phyloP scores from a whole-genome alignment of 345 rosid species.

The Passiflora organensis region DNA sequence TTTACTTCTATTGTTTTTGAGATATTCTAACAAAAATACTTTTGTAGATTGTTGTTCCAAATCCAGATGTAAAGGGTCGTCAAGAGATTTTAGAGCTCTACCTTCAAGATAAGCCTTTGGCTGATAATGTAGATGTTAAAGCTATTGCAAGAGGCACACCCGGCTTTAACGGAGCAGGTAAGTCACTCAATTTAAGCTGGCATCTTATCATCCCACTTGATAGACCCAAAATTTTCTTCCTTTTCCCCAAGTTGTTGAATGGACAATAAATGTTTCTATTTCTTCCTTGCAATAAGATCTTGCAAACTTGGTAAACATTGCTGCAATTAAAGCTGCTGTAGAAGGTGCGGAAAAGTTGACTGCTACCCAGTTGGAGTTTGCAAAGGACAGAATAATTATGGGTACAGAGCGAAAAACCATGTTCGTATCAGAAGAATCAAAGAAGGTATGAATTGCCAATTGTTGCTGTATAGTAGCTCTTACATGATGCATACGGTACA shows the following conservation, averaged over 20 bases:
- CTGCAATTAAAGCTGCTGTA: constrained; percentile 98
- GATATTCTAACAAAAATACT: constrained; percentile 24
- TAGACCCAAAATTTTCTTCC: not conserved
- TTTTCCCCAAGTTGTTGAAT: not conserved
- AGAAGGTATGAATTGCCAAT: constrained; percentile 52
- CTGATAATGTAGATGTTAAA: constrained; percentile 80
- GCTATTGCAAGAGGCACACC: constrained; percentile 98
- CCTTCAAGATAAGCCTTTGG: constrained; percentile 85
- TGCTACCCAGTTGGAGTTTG: constrained; percentile 76
- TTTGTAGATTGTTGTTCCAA: constrained; percentile 87
- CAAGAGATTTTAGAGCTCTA: constrained; percentile 97
- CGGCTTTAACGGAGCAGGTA: constrained; percentile 99
- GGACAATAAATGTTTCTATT: constrained; percentile 3
- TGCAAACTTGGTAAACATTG: constrained; percentile 91
- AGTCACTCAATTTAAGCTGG: constrained; percentile 10
- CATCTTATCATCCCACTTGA: not conserved
- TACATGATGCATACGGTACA: no score
- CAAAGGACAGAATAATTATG: constrained; percentile 91
- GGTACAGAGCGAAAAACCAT: constrained; percentile 97
- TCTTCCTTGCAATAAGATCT: constrained; percentile 52
- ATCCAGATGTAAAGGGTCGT: constrained; percentile 91
- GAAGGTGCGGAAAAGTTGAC: constrained; percentile 84
- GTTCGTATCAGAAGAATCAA: constrained; percentile 94
- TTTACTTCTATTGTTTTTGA: constrained; percentile 6
- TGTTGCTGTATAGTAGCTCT: not conserved